Conservation (phyloP, 768 basidiomycete genomes). For the Termitomyces sp. region DNA sequence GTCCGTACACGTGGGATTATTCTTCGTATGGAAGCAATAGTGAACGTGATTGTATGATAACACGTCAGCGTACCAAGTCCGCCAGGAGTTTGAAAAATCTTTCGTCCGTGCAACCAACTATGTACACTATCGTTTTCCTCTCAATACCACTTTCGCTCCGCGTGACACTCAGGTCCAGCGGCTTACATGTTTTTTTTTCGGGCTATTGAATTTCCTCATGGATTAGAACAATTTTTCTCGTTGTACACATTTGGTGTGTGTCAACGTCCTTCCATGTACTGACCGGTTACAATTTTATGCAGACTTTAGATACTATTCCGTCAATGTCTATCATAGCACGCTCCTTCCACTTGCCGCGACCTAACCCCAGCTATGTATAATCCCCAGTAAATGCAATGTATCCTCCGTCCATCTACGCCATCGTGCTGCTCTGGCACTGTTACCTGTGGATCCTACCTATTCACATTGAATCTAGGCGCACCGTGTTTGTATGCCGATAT, state of each 20-base stretch:
- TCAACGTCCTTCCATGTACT: neutral
- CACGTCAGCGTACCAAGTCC: neutral
- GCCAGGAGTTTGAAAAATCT: neutral
- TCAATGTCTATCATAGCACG: neutral
- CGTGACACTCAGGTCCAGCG: neutral
- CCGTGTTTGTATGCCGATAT: too few species aligned
- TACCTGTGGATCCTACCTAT: neutral
- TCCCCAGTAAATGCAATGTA: neutral
- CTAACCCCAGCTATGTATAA: neutral
- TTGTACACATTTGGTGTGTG: neutral
- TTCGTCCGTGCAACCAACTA: neutral
- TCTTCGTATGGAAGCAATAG: neutral
- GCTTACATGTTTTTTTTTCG: neutral
- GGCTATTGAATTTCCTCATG: neutral
- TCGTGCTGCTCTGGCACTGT: too few species aligned
- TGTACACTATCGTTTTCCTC: neutral
- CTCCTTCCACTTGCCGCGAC: neutral
- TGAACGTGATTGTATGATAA: neutral
- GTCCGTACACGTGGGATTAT: neutral
- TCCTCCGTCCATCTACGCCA: neutral
- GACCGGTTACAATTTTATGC: neutral
- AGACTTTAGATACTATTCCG: neutral
- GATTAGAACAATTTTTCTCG: neutral
- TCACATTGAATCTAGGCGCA: neutral
- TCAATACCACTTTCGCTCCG: neutral